Conservation (phyloP, 1,284 basidiomycete genomes). For the Papiliotrema laurentii region DNA sequence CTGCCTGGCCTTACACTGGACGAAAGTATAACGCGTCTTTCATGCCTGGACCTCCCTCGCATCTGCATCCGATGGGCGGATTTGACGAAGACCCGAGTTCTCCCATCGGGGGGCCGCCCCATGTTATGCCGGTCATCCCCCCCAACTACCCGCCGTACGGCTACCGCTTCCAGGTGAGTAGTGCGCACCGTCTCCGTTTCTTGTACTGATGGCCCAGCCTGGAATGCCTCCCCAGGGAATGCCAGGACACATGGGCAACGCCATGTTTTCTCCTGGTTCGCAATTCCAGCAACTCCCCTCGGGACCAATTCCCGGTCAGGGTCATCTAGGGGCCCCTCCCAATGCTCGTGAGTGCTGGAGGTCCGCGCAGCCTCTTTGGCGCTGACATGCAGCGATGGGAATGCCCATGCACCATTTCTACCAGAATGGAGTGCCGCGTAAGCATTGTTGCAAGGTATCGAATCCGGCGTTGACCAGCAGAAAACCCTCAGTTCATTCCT, state of each 20-base stretch:
- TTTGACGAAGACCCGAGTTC: conserved; percentile 23
- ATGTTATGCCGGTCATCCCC: conserved; percentile 26
- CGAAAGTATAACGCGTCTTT: conserved; percentile 69
- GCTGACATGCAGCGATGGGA: no score
- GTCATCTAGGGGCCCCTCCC: conserved; percentile 24
- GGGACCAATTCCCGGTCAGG: conserved; percentile 7
- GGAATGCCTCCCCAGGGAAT: conserved; percentile 29
- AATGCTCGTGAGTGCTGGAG: conserved; percentile 34
- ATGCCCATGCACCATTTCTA: conserved; percentile 33
- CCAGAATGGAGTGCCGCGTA: conserved; percentile 28
- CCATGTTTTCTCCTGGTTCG: conserved; percentile 38
- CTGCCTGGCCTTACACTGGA: conserved; percentile 82
- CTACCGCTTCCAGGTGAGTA: conserved; percentile 29
- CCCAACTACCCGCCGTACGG: conserved; percentile 30
- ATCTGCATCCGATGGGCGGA: conserved; percentile 9
- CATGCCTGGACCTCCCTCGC: conserved; percentile 38
- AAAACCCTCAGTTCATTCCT: conserved; percentile 36
- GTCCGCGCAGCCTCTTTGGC: no score
- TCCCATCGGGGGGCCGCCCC: conserved; percentile 14
- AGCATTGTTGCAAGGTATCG: conserved; percentile 2
- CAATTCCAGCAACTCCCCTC: conserved; percentile 26
- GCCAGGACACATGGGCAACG: conserved; percentile 20
- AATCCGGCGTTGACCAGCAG: conserved; percentile 12
- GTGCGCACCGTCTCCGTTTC: not conserved
- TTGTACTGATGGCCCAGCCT: conserved; percentile 13